Base-by-base conservation (phyloP, 1,139 yeast species). In the Suhomyces bribrorum region DNA sequence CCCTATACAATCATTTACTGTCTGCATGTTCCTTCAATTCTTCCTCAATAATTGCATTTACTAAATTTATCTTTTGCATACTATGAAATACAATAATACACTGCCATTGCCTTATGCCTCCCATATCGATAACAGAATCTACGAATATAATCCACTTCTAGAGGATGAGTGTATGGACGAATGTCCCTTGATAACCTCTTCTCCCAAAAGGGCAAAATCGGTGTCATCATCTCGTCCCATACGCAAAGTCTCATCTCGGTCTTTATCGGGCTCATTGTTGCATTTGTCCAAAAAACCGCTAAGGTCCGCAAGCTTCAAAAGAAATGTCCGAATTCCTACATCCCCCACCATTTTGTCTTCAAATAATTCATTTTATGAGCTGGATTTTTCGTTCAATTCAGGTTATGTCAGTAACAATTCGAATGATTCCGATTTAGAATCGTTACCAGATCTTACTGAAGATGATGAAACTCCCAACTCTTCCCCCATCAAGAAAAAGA, bases 361-460 rank as follows among this genome's bases (percentile, higher is more conserved):
- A 2, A 11, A 18, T 8, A 26, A 12, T 17, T n/a, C 26, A 34
- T 32, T 36, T 17, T 34, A 35, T 11, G 44, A 41, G 14, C 46
- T 41, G 40, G 57, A 54, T 31, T 59, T 57, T 39, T 47, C 53
- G 5, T 51, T 54, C 35, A 40, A 30, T 14, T 49, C 57, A 23
- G 37, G 32, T n/a, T 35, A 32, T 30, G 28, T 18, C 17, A 18
- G 36, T 17, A 14, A 26, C 11, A 24, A 17, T 9, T 40, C 40
- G 12, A 20, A 14, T 30, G 4, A 36, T 31, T 26, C 44, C 29
- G 73, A 67, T 39, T 56, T 63, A 34, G 74, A 67, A 38, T 64
- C 70, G 5, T 55, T 66, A 26, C 70, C 72, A 1, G 73, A 66
- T 45, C 57, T 60, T 31, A 56, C 66, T 15, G 63, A 60, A 27